A percentile compares a stretch with the other conserved stretches of the same genome.
phyloP scores from a whole-genome alignment of 2,329 filamentous ascomycete species.

The Dactylellina cionopaga region DNA sequence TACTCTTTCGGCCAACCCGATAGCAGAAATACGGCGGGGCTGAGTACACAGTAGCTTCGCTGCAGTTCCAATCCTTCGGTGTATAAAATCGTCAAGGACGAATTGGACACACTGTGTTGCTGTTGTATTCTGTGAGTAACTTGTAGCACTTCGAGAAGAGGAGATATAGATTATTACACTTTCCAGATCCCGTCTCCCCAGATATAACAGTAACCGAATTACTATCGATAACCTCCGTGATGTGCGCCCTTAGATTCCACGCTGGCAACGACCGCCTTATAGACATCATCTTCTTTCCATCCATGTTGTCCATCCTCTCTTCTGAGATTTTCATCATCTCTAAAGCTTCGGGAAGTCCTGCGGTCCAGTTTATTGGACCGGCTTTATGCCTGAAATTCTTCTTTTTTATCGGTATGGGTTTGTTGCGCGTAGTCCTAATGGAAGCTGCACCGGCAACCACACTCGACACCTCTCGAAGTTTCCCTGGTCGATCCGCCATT shows the following conservation, averaged over 20 bases:
- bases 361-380: constrained; percentile 72
- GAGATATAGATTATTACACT: constrained; percentile 64
- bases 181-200: constrained; percentile 95
- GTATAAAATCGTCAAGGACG: constrained; percentile 81
- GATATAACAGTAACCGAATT: constrained; percentile 96
- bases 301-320: constrained; percentile 56
- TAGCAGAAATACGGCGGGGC: constrained; percentile 89
- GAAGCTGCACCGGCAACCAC: constrained; percentile 72
- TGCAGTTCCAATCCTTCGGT: constrained; percentile 75
- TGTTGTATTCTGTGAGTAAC: constrained; percentile 59
- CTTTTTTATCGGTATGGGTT: constrained; percentile 55
- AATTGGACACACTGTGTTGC: constrained; percentile 93
- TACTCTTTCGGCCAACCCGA: constrained; percentile 92
- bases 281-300: constrained; percentile 78
- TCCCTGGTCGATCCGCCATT: constrained; percentile 87
- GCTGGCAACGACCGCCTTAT: constrained; percentile 81
- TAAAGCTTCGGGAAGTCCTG: constrained; percentile 69
- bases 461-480: constrained; percentile 82
- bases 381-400: constrained; percentile 61
- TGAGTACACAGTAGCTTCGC: constrained; percentile 96
- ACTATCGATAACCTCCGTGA: constrained; percentile 77
- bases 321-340: constrained; percentile 63
- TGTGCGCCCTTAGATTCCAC: constrained; percentile 81
- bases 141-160: background rate
- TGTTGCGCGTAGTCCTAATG: constrained; percentile 55